Evolutionary conservation across 108 stramenopile species (phyloP).

Genomic region (Pseudonitzschia multistriata): DNA sequence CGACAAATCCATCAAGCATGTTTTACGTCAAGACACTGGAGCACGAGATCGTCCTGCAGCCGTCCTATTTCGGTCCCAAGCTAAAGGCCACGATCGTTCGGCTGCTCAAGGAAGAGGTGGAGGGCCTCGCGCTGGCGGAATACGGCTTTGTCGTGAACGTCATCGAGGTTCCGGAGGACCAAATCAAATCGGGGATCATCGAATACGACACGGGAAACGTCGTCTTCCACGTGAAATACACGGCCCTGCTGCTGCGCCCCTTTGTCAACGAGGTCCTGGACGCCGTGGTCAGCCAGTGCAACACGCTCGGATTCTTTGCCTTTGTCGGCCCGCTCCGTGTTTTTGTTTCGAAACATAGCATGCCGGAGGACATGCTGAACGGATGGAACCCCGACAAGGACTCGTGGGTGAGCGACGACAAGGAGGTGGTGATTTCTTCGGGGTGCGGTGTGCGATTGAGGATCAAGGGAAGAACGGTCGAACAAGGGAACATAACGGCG

Average conservation of each 20-base stretch:
- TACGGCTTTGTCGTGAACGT: conserved; percentile 93
- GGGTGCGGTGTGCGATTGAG: conserved; percentile 89
- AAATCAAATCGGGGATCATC: conserved; percentile 89
- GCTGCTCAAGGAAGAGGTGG: conserved; percentile 85
- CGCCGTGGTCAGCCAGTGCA: conserved; percentile 87
- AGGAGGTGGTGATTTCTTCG: conserved; percentile 87
- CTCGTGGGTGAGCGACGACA: conserved; percentile 94
- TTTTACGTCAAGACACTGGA: conserved; percentile 89
- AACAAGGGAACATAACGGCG: conserved; percentile 89
- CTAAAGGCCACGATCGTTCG: conserved; percentile 81
- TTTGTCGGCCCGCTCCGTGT: conserved; percentile 88
- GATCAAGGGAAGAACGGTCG: conserved; percentile 90
- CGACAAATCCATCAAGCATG: conserved; percentile 38
- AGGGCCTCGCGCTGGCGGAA: conserved; percentile 88
- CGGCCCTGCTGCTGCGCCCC: conserved; percentile 83
- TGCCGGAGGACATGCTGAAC: conserved; percentile 93
- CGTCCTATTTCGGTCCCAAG: conserved; percentile 85
- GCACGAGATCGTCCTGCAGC: conserved; percentile 84
- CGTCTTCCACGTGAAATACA: conserved; percentile 87
- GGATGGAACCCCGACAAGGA: conserved; percentile 89
- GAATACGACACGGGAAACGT: conserved; percentile 93
- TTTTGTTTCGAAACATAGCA: conserved; percentile 91
- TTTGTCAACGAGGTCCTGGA: conserved; percentile 93
- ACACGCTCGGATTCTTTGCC: conserved; percentile 90
- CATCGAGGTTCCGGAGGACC: conserved; percentile 88